Conservation (phyloP, 2,329 filamentous ascomycete genomes). For the Xylariales sp. region DNA sequence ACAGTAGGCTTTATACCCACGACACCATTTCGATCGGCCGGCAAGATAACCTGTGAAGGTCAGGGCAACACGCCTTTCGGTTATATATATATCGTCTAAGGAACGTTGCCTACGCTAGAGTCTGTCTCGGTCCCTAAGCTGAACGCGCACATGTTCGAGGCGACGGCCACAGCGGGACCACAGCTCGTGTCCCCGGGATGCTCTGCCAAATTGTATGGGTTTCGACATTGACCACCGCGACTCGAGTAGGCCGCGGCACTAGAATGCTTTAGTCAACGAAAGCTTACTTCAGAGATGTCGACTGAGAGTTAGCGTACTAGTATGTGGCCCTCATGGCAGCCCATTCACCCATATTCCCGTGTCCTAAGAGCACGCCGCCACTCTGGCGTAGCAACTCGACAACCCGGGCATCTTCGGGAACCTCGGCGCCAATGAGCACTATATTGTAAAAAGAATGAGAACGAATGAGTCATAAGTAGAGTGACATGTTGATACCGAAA, state of each 20-base stretch:
- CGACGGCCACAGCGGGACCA: slow-evolving; percentile 73
- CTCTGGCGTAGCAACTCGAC: slow-evolving; percentile 68
- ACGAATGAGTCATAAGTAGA: background rate
- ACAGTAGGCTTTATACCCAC: slow-evolving; percentile 83
- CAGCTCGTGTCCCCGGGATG: slow-evolving; percentile 77
- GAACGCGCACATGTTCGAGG: slow-evolving; percentile 71
- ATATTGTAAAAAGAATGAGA: slow-evolving; percentile 54
- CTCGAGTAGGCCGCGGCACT: slow-evolving; percentile 73
- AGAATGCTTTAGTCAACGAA: slow-evolving; percentile 2
- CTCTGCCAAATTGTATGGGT: slow-evolving; percentile 74
- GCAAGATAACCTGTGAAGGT: slow-evolving; percentile 67
- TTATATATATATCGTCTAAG: background rate
- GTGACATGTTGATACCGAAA: background rate
- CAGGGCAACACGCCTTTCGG: background rate
- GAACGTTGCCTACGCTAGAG: slow-evolving; percentile 59
- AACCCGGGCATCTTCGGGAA: slow-evolving; percentile 75
- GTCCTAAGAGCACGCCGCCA: slow-evolving; percentile 72
- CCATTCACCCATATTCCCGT: slow-evolving; percentile 79
- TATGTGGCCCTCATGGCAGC: slow-evolving; percentile 76
- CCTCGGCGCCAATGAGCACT: slow-evolving; percentile 72
- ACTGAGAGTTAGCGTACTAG: slow-evolving; percentile 53
- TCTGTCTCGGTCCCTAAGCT: slow-evolving; percentile 81
- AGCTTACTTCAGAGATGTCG: background rate
- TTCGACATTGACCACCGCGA: slow-evolving; percentile 72
- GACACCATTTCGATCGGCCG: slow-evolving; percentile 74